Percentiles rank a stretch among this genome's conserved stretches.
Conservation (phyloP, 441 rosid species). For the Omphalea diandra region DNA sequence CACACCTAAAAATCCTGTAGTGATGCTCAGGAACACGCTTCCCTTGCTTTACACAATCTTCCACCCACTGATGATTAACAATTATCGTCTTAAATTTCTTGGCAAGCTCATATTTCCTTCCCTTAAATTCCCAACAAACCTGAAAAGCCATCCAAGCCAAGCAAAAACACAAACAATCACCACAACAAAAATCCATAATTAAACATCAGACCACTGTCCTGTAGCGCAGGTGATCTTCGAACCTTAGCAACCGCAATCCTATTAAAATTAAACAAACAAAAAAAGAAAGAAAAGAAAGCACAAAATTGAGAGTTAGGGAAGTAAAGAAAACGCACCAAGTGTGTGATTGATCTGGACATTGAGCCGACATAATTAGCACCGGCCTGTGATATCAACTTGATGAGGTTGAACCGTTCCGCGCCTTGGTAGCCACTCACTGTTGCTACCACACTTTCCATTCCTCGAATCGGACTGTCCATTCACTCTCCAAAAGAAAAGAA, state of each 20-base stretch:
- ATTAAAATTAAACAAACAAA: no score
- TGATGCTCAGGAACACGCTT: constrained; percentile 61
- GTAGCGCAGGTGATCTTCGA: no score
- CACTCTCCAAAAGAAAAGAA: not conserved
- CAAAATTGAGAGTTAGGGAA: not conserved
- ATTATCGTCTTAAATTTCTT: constrained; percentile 48
- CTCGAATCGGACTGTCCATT: constrained; percentile 27
- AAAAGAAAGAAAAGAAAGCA: no score
- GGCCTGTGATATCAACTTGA: constrained; percentile 60
- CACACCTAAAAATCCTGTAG: constrained; percentile 59
- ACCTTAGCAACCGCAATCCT: no score
- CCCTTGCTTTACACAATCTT: constrained; percentile 70
- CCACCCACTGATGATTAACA: constrained; percentile 86
- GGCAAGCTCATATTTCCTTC: constrained; percentile 67
- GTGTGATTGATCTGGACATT: constrained; percentile 68
- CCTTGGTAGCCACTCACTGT: constrained; percentile 91
- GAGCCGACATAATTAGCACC: constrained; percentile 85
- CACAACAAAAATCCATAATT: constrained; percentile 2
- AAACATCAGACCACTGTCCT: not conserved
- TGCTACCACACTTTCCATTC: constrained; percentile 84
- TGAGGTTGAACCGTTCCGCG: constrained; percentile 72
- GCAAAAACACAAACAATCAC: not conserved
- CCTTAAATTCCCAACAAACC: constrained; percentile 89
- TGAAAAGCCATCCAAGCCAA: constrained; percentile 19
- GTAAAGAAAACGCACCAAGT: constrained; percentile 54